A percentile compares a stretch with the other conserved stretches of the same genome.
Conservation (phyloP, 2,329 filamentous ascomycete genomes). For the Exophiala sp. region DNA sequence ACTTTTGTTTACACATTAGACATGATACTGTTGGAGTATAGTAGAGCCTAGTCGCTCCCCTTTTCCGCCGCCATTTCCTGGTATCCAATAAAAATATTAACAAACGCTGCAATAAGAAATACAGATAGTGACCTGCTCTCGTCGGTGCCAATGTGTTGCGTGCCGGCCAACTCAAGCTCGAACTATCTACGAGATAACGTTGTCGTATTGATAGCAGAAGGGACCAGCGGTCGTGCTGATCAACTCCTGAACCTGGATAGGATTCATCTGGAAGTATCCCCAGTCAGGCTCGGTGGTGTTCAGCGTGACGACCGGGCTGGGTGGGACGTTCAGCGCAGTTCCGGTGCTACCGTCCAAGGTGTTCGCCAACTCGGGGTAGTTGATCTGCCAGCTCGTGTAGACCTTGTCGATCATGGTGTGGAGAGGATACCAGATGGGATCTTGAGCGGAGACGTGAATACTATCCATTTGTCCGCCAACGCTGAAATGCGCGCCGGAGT, state of each 20-base stretch:
- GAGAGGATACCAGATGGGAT: slow-evolving; percentile 29
- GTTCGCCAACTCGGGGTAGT: slow-evolving; percentile 22
- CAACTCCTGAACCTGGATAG: slow-evolving; percentile 24
- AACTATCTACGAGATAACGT: slow-evolving; percentile 11
- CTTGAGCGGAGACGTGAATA: slow-evolving; percentile 27
- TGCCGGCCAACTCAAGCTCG: background rate
- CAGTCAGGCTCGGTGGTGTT: slow-evolving; percentile 24
- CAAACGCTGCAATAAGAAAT: background rate
- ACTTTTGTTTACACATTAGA: too few species aligned
- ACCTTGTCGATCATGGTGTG: slow-evolving; percentile 29
- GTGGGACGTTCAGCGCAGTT: slow-evolving; percentile 27
- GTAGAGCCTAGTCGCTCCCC: too few species aligned
- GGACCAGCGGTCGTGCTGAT: slow-evolving; percentile 27
- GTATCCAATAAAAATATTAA: too few species aligned
- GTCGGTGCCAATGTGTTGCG: slow-evolving; percentile 2
- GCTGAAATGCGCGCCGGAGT: slow-evolving; percentile 28
- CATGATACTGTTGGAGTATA: too few species aligned
- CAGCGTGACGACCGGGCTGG: slow-evolving; percentile 26
- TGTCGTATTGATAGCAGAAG: slow-evolving; percentile 30
- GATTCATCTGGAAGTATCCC: slow-evolving; percentile 24
- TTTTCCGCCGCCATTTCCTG: too few species aligned
- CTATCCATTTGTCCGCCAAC: slow-evolving; percentile 28
- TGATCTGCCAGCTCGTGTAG: slow-evolving; percentile 27
- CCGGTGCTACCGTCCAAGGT: slow-evolving; percentile 24
- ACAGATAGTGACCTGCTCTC: background rate